Percentiles rank a stretch among this genome's conserved stretches.
phyloP scores from a whole-genome alignment of 805 yeast genomes.

The Metschnikowia kunwiensis region DNA sequence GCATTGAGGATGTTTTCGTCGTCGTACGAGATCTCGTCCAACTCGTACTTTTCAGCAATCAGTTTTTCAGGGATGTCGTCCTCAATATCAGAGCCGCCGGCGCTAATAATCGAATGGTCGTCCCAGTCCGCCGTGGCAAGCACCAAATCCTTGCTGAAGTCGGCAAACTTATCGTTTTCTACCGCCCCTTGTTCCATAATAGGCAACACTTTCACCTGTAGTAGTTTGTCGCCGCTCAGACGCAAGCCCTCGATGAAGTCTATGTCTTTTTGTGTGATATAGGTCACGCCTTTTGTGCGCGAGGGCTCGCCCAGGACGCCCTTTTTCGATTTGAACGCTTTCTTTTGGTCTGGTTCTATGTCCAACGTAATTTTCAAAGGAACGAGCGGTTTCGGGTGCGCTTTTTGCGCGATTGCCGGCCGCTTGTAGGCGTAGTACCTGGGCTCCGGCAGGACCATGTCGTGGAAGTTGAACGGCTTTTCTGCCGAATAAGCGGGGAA shows the following conservation, averaged over 20 bases:
- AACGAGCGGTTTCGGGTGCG: slow-evolving; percentile 42
- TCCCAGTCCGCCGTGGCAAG: slow-evolving; percentile 80
- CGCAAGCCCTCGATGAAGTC: slow-evolving; percentile 29
- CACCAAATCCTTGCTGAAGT: slow-evolving; percentile 52
- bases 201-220: slow-evolving; percentile 24
- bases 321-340: slow-evolving; percentile 42
- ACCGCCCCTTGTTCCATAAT: slow-evolving; percentile 33
- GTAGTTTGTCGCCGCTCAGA: slow-evolving; percentile 18
- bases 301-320: slow-evolving; percentile 9
- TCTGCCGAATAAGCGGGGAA: slow-evolving; percentile 63
- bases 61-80: neutral
- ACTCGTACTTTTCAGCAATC: slow-evolving; percentile 10
- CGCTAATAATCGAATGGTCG: slow-evolving; percentile 58
- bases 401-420: slow-evolving; percentile 40
- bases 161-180: slow-evolving; percentile 37
- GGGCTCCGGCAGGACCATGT: slow-evolving; percentile 63
- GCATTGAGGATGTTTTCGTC: slow-evolving; percentile 81
- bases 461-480: slow-evolving; percentile 59
- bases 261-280: slow-evolving; percentile 32
- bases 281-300: slow-evolving; percentile 8
- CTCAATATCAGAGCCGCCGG: slow-evolving; percentile 28
- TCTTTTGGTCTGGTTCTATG: slow-evolving; percentile 58
- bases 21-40: slow-evolving; percentile 46
- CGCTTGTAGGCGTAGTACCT: slow-evolving; percentile 49
- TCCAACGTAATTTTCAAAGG: slow-evolving; percentile 64